These are phyloP conservation scores for Samsoniella hepiali DNA, from an alignment of 2,329 filamentous ascomycete species.

Conservation along the genomic window DNA sequence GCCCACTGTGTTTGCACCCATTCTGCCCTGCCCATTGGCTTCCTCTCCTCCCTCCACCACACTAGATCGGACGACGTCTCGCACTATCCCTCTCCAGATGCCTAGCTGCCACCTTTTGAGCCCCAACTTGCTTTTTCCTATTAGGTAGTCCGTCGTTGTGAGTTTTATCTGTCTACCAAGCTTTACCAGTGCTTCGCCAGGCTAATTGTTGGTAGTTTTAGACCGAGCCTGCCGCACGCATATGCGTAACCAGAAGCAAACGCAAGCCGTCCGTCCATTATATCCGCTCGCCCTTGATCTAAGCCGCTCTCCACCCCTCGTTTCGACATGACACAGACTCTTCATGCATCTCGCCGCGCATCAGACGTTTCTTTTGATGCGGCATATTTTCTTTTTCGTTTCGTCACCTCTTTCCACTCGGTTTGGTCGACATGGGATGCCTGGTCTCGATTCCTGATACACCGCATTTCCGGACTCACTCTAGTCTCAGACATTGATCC, in stretches of 20 bases:
- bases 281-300: neutral
- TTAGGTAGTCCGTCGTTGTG: neutral
- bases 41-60: neutral
- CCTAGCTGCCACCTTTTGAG: neutral
- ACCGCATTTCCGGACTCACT: neutral
- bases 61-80: constrained; percentile 9
- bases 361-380: constrained; percentile 6
- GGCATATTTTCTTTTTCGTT: neutral
- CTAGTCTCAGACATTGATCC: constrained; percentile 10
- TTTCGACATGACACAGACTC: neutral
- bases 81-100: neutral
- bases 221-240: neutral
- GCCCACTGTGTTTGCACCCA: constrained; percentile 11
- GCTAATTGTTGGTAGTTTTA: neutral
- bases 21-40: neutral
- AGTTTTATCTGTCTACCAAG: neutral
- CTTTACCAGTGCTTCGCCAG: neutral
- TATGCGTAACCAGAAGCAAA: neutral
- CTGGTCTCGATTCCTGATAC: neutral
- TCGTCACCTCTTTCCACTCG: neutral
- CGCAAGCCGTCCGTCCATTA: neutral
- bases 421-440: neutral
- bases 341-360: neutral
- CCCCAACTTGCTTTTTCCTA: neutral
- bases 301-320: neutral